Base-by-base conservation (phyloP, 805 yeast genomes). In the Sugiyamaella marilandica region DNA sequence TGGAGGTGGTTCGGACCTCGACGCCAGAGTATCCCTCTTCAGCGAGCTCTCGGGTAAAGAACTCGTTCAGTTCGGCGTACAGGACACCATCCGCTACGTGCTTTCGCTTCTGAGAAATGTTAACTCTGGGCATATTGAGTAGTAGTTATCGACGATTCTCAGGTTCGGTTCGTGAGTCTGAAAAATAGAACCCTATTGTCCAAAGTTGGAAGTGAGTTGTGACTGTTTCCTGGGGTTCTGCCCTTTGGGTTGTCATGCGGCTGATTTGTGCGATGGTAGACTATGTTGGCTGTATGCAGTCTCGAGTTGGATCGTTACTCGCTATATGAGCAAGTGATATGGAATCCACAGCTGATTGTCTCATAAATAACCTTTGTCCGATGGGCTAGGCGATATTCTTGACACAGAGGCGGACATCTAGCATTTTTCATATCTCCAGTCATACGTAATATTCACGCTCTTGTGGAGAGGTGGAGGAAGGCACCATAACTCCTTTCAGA, bases 21-120 rank as follows among this genome's bases (percentile, higher is more conserved):
- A 94, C 96, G 82, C 99, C 99, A 71, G 99, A 94, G 85, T 94
- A 94, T 76, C 99, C 99, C 81, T 94, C 97, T 83, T 94, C 99
- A 70, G 99, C 96, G 74, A 94, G 87, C 80, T 94, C 99, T 83
- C 99, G 92, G 84, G 97, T 89, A 90, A 94, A 94, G 94, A 94
- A 94, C 83, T 94, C 99, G 85, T 94, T 94, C 74, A 94, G 82
- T 83, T 94, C 99, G 78, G 99, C 99, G 95, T 85, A 94, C 85
- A 94, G 89, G 72, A 94, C 99, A 88, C 99, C 99, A 84, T 94
- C 99, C 79, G 97, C 97, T 75, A 94, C 98, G 74, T 91, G 87
- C 91, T 91, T 91, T 88, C 97, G 91, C 83, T 89, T 92, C 82
- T 89, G 88, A 73, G 98, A 92, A 77, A 91, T 86, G 72, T 79